Percentiles rank a stretch among this genome's conserved stretches.
Conservation (phyloP, 352 stramenopile genomes). For the Thalassiosira mediterranea region DNA sequence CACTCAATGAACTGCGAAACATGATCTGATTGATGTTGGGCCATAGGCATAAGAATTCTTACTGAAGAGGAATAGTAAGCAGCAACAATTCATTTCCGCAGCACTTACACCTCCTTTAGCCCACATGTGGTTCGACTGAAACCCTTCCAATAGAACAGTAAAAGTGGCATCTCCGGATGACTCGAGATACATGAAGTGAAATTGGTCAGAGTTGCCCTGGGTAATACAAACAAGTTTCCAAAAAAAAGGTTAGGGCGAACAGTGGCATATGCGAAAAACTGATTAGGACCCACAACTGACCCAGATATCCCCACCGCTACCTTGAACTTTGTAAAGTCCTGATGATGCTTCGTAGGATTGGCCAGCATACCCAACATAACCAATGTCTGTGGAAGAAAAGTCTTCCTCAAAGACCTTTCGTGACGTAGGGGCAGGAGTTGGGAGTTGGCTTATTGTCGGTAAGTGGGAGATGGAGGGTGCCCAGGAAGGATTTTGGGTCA, state of each 20-base stretch:
- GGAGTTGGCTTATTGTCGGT: slow-evolving; percentile 22
- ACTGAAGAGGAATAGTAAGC: no score
- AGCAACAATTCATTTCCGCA: no score
- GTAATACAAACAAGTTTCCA: neutral
- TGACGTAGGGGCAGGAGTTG: slow-evolving; percentile 21
- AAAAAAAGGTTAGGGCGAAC: no score
- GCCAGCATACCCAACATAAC: slow-evolving; percentile 35
- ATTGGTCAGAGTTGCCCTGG: slow-evolving; percentile 24
- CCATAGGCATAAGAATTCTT: no score
- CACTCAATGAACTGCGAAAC: slow-evolving; percentile 29
- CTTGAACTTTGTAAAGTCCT: slow-evolving; percentile 40
- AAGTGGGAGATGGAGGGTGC: slow-evolving; percentile 13
- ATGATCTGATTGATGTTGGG: no score
- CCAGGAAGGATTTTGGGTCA: neutral
- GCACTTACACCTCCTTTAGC: slow-evolving; percentile 49
- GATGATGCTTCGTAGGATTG: slow-evolving; percentile 13
- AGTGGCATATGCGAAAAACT: no score
- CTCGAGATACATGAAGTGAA: slow-evolving; percentile 59
- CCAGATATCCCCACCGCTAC: slow-evolving; percentile 38
- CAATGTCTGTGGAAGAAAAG: slow-evolving; percentile 38
- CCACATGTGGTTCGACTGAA: slow-evolving; percentile 19
- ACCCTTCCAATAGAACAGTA: slow-evolving; percentile 41
- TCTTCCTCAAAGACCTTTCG: slow-evolving; percentile 30
- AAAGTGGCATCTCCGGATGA: slow-evolving; percentile 51
- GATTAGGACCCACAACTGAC: slow-evolving; percentile 6